Evolutionary conservation across 768 basidiomycete genomes (phyloP).

Genomic region (Paxillus ammoniavirescens): DNA sequence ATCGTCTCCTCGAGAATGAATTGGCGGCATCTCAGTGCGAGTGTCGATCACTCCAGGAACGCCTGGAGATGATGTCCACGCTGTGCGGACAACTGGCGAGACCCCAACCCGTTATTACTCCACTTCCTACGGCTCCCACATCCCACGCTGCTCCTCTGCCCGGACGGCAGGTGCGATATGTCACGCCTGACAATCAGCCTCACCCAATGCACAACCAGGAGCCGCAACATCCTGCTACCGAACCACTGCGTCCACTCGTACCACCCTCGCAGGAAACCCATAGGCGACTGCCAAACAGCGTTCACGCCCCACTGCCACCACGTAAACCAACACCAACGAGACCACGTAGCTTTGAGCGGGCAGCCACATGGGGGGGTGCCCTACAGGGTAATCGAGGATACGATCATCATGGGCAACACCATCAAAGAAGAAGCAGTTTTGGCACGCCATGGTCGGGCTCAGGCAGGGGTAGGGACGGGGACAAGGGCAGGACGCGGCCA

Average conservation of each 20-base stretch:
- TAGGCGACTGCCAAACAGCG: neutral
- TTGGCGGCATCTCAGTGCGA: conserved; percentile 9
- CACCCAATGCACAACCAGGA: conserved; percentile 1
- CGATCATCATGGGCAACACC: neutral
- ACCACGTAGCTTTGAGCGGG: conserved; percentile 5
- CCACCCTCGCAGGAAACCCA: conserved; percentile 9
- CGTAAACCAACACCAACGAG: conserved; percentile 10
- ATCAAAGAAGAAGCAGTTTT: conserved; percentile 3
- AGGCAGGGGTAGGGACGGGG: conserved; percentile 1
- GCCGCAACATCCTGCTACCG: conserved; percentile 14
- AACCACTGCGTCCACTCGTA: conserved; percentile 8
- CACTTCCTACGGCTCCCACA: neutral
- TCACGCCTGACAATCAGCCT: neutral
- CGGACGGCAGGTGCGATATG: conserved; percentile 14
- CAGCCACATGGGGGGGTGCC: no score
- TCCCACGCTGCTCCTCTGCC: neutral
- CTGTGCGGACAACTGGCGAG: neutral
- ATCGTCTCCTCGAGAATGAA: conserved; percentile 8
- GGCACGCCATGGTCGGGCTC: neutral
- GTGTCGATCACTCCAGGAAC: conserved; percentile 4
- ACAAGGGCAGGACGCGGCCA: neutral
- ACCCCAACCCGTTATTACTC: neutral
- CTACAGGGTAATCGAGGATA: neutral
- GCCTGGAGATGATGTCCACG: conserved; percentile 11
- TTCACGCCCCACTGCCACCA: neutral